Evolutionary conservation across 345 rosid species (phyloP).

Genomic region (Gossypium raimondii): DNA sequence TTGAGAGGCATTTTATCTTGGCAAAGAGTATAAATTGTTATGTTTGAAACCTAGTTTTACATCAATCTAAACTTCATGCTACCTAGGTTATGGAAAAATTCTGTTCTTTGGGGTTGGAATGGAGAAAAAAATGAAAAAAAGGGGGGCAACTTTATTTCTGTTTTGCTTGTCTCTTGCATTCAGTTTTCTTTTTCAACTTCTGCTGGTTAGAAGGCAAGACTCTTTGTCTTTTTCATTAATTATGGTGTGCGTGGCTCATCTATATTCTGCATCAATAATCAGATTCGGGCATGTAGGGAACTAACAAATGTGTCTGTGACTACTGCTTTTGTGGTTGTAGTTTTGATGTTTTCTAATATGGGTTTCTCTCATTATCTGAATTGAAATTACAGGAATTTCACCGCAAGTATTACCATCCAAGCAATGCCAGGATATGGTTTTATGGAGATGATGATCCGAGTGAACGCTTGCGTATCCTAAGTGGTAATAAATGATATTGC

Average conservation of each 20-base stretch:
- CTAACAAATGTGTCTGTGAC: not conserved
- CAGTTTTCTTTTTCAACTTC: conserved; percentile 1
- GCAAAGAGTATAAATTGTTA: not conserved
- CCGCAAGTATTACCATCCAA: conserved; percentile 81
- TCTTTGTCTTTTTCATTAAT: not conserved
- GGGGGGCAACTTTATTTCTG: not conserved
- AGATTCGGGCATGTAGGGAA: not conserved
- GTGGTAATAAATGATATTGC: conserved; percentile 45
- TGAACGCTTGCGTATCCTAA: conserved; percentile 74
- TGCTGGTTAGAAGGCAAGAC: not conserved
- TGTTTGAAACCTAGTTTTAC: not conserved
- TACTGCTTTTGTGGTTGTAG: not conserved
- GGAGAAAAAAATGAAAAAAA: not conserved
- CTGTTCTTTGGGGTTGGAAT: not conserved
- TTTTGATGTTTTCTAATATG: conserved; percentile 1
- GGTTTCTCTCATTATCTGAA: conserved; percentile 9
- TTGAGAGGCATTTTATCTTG: conserved; percentile 8
- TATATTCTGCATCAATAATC: not conserved
- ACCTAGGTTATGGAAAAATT: not conserved
- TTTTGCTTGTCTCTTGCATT: not conserved
- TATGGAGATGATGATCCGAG: conserved; percentile 89
- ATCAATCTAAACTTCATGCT: not conserved
- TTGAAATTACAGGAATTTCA: conserved; percentile 76
- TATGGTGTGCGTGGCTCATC: not conserved
- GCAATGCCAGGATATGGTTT: conserved; percentile 96